Evolutionary conservation across 257 asterid genomes (phyloP).

Genomic region (Fraxinus quadrangulata): DNA sequence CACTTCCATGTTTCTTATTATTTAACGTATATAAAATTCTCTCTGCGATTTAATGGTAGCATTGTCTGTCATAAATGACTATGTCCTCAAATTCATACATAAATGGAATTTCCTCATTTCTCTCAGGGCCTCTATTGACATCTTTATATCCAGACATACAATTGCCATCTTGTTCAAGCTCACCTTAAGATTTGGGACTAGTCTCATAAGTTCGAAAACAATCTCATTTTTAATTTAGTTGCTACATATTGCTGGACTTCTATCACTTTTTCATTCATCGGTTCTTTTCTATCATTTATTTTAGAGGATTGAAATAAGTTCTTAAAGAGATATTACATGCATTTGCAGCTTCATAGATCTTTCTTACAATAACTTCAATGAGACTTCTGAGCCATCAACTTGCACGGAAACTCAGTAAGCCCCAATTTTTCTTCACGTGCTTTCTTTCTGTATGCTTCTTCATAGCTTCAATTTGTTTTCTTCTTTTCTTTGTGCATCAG

Average conservation of each 20-base stretch:
- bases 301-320: conserved; percentile 1
- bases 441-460: not conserved
- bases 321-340: conserved; percentile 5
- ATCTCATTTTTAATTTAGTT: not conserved
- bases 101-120: no score
- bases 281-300: not conserved
- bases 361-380: conserved; percentile 58
- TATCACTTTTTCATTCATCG: no score
- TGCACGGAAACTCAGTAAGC: conserved; percentile 53
- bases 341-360: conserved; percentile 51
- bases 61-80: not conserved
- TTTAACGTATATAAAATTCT: not conserved
- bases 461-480: not conserved
- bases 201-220: not conserved
- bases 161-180: no score
- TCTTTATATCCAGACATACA: no score
- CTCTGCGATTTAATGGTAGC: not conserved
- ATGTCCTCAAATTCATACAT: no score
- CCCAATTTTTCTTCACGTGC: not conserved
- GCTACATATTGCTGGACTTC: no score
- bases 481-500: conserved; percentile 38
- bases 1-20: not conserved
- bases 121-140: not conserved
- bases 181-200: no score
- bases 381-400: conserved; percentile 34